Evolutionary conservation across 306 rosid genomes (phyloP).

Genomic region (Citrullus amarus): DNA sequence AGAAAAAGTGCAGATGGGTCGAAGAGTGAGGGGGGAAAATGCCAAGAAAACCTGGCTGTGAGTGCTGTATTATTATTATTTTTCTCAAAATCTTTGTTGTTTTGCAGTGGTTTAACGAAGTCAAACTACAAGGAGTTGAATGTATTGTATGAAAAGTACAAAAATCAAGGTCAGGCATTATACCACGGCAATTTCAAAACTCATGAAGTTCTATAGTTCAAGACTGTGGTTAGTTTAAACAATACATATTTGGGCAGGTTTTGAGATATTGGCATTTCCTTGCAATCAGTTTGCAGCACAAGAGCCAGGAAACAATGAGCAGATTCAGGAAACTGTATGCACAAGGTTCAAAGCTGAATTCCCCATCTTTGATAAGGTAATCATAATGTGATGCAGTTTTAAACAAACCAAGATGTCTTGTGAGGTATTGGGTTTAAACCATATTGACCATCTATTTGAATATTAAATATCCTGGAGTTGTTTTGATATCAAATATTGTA

Average conservation of each 20-base stretch:
- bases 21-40: neutral
- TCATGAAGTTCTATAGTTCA: neutral
- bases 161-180: constrained; percentile 41
- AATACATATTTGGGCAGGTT: constrained; percentile 21
- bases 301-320: constrained; percentile 78
- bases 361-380: constrained; percentile 81
- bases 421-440: neutral
- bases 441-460: neutral
- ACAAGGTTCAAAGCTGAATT: constrained; percentile 81
- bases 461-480: neutral
- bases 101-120: constrained; percentile 77
- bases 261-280: constrained; percentile 94
- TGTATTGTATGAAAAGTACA: constrained; percentile 59
- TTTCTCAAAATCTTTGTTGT: neutral
- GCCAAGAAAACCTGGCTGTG: neutral
- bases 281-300: constrained; percentile 87
- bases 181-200: neutral
- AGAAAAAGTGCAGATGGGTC: neutral
- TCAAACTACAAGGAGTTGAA: constrained; percentile 78
- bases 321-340: constrained; percentile 64
- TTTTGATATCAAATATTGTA: neutral
- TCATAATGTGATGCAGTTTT: constrained; percentile 8
- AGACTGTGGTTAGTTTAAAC: neutral
- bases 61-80: neutral
- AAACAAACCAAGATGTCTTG: neutral